These are phyloP conservation scores for Neofusicoccum ribis DNA, from an alignment of 2,329 filamentous ascomycete species.

Conservation along the genomic window DNA sequence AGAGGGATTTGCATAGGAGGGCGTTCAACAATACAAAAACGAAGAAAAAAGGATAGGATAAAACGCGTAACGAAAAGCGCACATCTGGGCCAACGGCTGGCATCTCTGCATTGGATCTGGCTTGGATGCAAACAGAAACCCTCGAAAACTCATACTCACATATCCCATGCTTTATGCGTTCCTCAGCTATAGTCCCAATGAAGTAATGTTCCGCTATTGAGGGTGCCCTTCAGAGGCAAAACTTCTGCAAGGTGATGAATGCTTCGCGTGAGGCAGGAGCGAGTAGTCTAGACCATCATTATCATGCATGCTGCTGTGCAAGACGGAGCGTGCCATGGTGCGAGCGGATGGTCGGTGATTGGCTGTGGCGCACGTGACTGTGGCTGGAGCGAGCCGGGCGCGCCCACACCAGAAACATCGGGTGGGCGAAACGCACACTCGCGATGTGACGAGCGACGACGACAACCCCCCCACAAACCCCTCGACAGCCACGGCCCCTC, in stretches of 20 bases:
- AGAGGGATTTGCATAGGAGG: slow-evolving; percentile 11
- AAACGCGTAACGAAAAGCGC: not conserved
- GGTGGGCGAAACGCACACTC: slow-evolving; percentile 12
- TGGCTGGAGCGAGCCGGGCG: not conserved
- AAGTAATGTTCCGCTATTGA: not conserved
- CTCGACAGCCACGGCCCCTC: not conserved
- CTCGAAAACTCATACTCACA: not conserved
- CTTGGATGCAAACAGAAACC: not conserved
- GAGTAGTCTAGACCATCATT: too few species aligned
- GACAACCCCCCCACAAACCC: slow-evolving; percentile 4
- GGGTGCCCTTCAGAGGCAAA: not conserved
- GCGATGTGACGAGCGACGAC: slow-evolving; percentile 20
- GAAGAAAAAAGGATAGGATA: not conserved
- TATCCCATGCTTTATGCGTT: not conserved
- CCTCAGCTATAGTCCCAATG: not conserved
- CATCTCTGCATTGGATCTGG: not conserved
- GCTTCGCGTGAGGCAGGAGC: too few species aligned
- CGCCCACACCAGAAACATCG: slow-evolving; percentile 14
- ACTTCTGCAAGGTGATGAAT: too few species aligned
- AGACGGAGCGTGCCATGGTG: too few species aligned
- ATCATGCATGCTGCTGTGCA: too few species aligned
- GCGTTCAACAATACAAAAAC: slow-evolving; percentile 11
- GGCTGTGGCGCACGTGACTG: not conserved
- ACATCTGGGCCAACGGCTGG: not conserved
- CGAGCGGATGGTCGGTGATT: not conserved